A percentile compares a stretch with the other conserved stretches of the same genome.
phyloP scores from a whole-genome alignment of 768 basidiomycete species.

The Leccinum sublutescens region DNA sequence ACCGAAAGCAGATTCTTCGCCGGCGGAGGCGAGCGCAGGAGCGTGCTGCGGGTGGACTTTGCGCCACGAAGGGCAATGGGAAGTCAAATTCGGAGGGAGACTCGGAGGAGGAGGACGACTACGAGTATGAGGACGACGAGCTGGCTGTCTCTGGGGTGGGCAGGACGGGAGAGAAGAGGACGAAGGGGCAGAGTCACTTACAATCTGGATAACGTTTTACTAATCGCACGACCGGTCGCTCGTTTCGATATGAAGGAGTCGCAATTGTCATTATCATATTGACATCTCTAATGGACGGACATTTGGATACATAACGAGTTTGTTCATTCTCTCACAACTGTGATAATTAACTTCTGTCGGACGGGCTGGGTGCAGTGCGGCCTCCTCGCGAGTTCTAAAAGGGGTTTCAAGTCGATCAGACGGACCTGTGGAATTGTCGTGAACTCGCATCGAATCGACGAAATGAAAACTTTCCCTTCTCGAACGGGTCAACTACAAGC shows the following conservation, averaged over 20 bases:
- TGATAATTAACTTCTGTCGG: slow-evolving; percentile 25
- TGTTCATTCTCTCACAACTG: slow-evolving; percentile 9
- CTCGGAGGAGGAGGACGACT: slow-evolving; percentile 15
- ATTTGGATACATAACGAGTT: slow-evolving; percentile 29
- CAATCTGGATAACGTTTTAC: slow-evolving; percentile 23
- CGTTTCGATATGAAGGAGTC: slow-evolving; percentile 23
- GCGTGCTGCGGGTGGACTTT: slow-evolving; percentile 46
- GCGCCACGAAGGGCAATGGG: slow-evolving; percentile 20
- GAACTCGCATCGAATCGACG: not conserved
- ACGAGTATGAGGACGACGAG: slow-evolving; percentile 14
- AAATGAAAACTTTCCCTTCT: not conserved
- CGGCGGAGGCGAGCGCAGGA: slow-evolving; percentile 71
- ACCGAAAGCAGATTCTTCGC: slow-evolving; percentile 75
- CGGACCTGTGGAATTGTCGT: slow-evolving; percentile 2
- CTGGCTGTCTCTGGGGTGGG: slow-evolving; percentile 8
- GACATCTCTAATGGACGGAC: slow-evolving; percentile 34
- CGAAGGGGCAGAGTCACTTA: slow-evolving; percentile 18
- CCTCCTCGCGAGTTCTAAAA: slow-evolving; percentile 25
- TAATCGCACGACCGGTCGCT: slow-evolving; percentile 8
- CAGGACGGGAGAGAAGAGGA: slow-evolving; percentile 16
- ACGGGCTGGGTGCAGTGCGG: slow-evolving; percentile 31
- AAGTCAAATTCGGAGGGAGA: slow-evolving; percentile 20
- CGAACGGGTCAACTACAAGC: slow-evolving; percentile 1
- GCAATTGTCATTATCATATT: slow-evolving; percentile 24
- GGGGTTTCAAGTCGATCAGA: slow-evolving; percentile 13